Evolutionary conservation across 345 rosid genomes (phyloP).

Genomic region (Eucalyptus coolabah): DNA sequence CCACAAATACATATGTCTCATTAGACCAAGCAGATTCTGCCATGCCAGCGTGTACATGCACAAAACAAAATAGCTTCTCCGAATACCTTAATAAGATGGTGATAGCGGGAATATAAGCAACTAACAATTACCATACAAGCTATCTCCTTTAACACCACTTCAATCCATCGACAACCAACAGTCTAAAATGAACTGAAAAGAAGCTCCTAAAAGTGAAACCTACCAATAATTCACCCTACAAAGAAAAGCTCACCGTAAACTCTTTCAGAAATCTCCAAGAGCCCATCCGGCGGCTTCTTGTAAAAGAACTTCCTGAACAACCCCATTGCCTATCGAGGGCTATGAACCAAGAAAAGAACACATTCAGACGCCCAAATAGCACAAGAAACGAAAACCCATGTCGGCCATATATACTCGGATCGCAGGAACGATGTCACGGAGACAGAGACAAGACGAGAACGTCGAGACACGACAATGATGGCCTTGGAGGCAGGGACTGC

Average conservation of each 20-base stretch:
- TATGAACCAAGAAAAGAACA: not conserved
- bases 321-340: slow-evolving; percentile 31
- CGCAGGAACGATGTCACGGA: not conserved
- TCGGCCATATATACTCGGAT: not conserved
- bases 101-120: not conserved
- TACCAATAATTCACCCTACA: not conserved
- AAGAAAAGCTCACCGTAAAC: slow-evolving; percentile 51
- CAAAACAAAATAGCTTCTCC: not conserved
- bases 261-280: slow-evolving; percentile 85
- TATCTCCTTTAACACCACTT: not conserved
- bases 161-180: not conserved
- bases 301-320: slow-evolving; percentile 77
- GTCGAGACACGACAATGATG: not conserved
- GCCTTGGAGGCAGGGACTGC: slow-evolving; percentile 3
- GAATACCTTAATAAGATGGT: not conserved
- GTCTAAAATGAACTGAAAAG: not conserved
- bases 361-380: not conserved
- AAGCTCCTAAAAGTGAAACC: not conserved
- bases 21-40: not conserved
- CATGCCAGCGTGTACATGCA: not conserved
- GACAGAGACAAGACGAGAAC: not conserved
- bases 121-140: not conserved
- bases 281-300: slow-evolving; percentile 86
- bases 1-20: not conserved
- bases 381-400: not conserved